Evolutionary conservation across 768 basidiomycete genomes (phyloP).

Genomic region (Kockovaella imperatae): DNA sequence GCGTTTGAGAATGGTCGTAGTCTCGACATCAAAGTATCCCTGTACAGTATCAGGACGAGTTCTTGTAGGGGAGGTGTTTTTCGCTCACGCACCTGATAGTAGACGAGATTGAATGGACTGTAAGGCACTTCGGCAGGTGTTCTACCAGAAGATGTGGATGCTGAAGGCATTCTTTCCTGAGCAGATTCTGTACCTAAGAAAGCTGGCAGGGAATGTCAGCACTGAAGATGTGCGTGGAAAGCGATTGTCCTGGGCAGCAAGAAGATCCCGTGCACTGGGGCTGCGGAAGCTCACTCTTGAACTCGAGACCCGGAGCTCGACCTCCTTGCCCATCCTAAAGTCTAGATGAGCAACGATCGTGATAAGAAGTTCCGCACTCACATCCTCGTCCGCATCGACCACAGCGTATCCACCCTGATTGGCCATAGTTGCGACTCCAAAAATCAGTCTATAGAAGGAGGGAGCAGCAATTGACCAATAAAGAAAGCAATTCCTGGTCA

Average conservation of each 20-base stretch:
- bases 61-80: neutral
- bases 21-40: conserved; percentile 42
- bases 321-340: neutral
- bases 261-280: too few relatives aligned
- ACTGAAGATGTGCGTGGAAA: neutral
- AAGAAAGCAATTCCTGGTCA: too few relatives aligned
- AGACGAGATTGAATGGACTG: conserved; percentile 40
- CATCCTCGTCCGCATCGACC: conserved; percentile 43
- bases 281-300: conserved; percentile 36
- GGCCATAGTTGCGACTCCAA: too few relatives aligned
- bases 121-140: conserved; percentile 28
- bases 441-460: too few relatives aligned
- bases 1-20: conserved; percentile 32
- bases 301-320: conserved; percentile 23
- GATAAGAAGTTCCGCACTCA: conserved; percentile 7
- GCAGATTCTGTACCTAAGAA: conserved; percentile 19
- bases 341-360: neutral
- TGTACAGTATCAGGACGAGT: neutral
- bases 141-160: neutral
- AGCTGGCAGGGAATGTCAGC: conserved; percentile 10
- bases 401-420: conserved; percentile 37
- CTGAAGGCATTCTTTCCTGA: conserved; percentile 9
- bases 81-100: conserved; percentile 32
- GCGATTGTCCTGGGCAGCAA: too few relatives aligned
- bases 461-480: too few relatives aligned